Evolutionary conservation across 129 eudicot genomes (phyloP).

Genomic region (Chrysanthemum lavandulifolium): DNA sequence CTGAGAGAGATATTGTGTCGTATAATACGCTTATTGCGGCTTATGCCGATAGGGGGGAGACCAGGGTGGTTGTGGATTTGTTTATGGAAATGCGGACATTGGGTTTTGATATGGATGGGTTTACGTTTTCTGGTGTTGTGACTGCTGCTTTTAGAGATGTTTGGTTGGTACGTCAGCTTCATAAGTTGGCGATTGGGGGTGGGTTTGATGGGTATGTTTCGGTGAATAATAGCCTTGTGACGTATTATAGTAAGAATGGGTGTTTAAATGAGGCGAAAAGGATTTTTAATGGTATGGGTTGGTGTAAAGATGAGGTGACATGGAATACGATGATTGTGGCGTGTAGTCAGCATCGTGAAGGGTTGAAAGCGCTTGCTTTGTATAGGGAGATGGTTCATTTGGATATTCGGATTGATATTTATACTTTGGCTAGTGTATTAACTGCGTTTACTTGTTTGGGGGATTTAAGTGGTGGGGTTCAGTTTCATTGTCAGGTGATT

Average conservation of each 20-base stretch:
- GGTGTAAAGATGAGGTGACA: conserved; percentile 65
- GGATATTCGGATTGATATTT: conserved; percentile 53
- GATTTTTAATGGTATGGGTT: conserved; percentile 53
- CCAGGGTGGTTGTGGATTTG: conserved; percentile 38
- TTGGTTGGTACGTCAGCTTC: conserved; percentile 51
- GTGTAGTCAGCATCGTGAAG: conserved; percentile 62
- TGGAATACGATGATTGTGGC: conserved; percentile 91
- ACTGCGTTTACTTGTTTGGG: conserved; percentile 65
- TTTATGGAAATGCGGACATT: conserved; percentile 52
- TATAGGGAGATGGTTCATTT: conserved; percentile 54
- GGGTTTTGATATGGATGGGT: conserved; percentile 64
- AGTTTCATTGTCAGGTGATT: conserved; percentile 66
- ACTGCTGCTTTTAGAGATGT: conserved; percentile 54
- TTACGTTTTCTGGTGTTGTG: conserved; percentile 64
- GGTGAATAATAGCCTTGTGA: conserved; percentile 60
- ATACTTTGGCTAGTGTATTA: conserved; percentile 74
- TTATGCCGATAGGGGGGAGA: conserved; percentile 63
- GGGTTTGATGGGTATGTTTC: conserved; percentile 61
- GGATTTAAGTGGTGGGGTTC: conserved; percentile 69
- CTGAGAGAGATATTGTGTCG: conserved; percentile 70
- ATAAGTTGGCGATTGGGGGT: conserved; percentile 50
- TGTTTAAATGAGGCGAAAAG: conserved; percentile 49
- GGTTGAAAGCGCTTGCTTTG: conserved; percentile 55
- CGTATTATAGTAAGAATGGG: conserved; percentile 61
- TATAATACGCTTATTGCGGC: conserved; percentile 72